A percentile compares a stretch with the other conserved stretches of the same genome.
Conservation (phyloP, 257 asterid genomes). For the Eustoma russellianum region DNA sequence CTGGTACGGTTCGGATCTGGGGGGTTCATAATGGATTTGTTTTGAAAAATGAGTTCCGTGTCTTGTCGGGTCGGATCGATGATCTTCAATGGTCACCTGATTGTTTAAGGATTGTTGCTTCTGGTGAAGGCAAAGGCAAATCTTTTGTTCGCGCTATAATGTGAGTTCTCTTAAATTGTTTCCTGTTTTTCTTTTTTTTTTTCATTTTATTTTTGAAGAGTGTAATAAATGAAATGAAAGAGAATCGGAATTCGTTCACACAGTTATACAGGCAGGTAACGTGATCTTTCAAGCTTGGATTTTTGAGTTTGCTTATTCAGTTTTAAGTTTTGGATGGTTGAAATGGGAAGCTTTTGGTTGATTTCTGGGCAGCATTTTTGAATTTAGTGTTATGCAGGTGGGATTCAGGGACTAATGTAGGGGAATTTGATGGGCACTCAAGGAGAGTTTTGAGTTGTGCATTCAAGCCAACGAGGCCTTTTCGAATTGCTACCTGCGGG, state of each 20-base stretch:
- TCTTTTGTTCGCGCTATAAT: conserved; percentile 88
- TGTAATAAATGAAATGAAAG: too few relatives aligned
- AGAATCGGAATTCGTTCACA: too few relatives aligned
- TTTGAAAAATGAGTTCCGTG: conserved; percentile 80
- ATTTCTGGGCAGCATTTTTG: too few relatives aligned
- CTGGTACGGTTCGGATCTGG: conserved; percentile 96
- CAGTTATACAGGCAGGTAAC: too few relatives aligned
- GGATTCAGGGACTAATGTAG: conserved; percentile 96
- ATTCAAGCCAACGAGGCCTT: conserved; percentile 94
- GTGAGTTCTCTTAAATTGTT: conserved; percentile 27
- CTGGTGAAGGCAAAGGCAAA: conserved; percentile 91
- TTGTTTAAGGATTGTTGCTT: conserved; percentile 75
- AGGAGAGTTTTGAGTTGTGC: conserved; percentile 88
- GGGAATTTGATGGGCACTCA: conserved; percentile 97
- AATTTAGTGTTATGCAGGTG: conserved; percentile 47
- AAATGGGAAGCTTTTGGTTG: neutral
- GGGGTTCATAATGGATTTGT: conserved; percentile 82
- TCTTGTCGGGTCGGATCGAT: conserved; percentile 91
- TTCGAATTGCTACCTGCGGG: conserved; percentile 88
- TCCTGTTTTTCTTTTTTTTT: too few relatives aligned
- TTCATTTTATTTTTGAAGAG: neutral
- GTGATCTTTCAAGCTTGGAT: too few relatives aligned
- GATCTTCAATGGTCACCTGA: conserved; percentile 97
- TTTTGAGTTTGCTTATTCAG: too few relatives aligned
- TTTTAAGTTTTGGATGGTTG: neutral